Evolutionary conservation across 345 rosid species (phyloP).

Genomic region (Camelina sativa): DNA sequence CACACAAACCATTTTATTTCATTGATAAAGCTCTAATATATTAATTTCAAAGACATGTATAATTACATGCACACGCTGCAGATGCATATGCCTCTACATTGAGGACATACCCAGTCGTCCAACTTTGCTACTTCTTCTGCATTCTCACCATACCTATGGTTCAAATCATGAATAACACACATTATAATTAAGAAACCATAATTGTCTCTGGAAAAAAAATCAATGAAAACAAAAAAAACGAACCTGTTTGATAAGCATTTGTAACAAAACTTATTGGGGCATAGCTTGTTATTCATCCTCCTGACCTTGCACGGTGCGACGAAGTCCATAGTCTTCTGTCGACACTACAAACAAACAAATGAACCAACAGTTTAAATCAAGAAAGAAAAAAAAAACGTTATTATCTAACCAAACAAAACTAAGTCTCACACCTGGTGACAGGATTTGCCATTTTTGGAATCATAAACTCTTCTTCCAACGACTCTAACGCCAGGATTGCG

Average conservation of each 20-base stretch:
- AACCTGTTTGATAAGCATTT: slow-evolving; percentile 44
- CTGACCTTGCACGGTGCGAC: slow-evolving; percentile 40
- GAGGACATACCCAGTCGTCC: slow-evolving; percentile 41
- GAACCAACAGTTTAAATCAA: not conserved
- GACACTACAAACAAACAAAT: slow-evolving; percentile 37
- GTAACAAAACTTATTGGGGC: slow-evolving; percentile 36
- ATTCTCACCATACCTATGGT: slow-evolving; percentile 45
- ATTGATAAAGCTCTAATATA: not conserved
- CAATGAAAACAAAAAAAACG: not conserved
- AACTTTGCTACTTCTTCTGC: slow-evolving; percentile 40
- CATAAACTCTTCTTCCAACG: slow-evolving; percentile 52
- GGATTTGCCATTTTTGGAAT: slow-evolving; percentile 62
- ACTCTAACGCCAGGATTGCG: slow-evolving; percentile 43
- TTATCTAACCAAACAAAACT: not conserved
- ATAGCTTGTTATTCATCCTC: slow-evolving; percentile 26
- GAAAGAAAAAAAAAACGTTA: not conserved
- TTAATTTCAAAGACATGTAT: not conserved
- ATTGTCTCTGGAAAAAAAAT: not conserved
- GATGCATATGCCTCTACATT: slow-evolving; percentile 19
- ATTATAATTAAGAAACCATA: not conserved
- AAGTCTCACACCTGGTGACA: slow-evolving; percentile 65
- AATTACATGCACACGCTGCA: slow-evolving; percentile 28
- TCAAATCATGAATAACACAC: not conserved
- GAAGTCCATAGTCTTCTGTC: slow-evolving; percentile 48
- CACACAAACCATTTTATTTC: not conserved